phyloP scores from a whole-genome alignment of 2,329 filamentous ascomycete species.

The Exophiala aquamarina region DNA sequence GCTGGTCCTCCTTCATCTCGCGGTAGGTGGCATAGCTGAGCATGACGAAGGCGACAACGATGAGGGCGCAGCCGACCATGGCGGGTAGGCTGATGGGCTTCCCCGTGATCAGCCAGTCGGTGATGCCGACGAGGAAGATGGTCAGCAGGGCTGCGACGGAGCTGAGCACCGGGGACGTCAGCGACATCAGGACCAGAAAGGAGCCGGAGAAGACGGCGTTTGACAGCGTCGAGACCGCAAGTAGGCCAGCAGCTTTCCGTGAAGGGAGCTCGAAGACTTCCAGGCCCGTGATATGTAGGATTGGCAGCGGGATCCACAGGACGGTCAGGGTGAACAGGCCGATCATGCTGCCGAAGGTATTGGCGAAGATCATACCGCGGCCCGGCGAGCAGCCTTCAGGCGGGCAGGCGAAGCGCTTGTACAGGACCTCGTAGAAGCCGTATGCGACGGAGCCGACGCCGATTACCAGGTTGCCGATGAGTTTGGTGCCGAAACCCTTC shows the following conservation, averaged over 20 bases:
- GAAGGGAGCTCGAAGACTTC: conserved; percentile 81
- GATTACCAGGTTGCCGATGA: conserved; percentile 87
- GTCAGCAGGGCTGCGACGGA: conserved; percentile 91
- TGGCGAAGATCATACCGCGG: conserved; percentile 96
- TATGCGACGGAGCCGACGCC: conserved; percentile 89
- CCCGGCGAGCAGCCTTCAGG: conserved; percentile 80
- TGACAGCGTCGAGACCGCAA: conserved; percentile 75
- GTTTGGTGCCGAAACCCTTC: conserved; percentile 52
- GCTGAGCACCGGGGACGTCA: conserved; percentile 88
- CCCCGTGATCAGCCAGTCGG: conserved; percentile 84
- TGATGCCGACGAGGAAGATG: conserved; percentile 92
- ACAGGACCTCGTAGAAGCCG: conserved; percentile 94
- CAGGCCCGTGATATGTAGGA: conserved; percentile 74
- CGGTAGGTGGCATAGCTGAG: conserved; percentile 88
- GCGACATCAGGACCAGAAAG: conserved; percentile 87
- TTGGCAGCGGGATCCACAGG: conserved; percentile 86
- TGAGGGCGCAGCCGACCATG: conserved; percentile 78
- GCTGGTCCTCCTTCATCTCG: conserved; percentile 84
- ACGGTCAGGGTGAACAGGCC: conserved; percentile 82
- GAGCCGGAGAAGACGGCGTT: conserved; percentile 92
- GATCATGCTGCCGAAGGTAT: conserved; percentile 84
- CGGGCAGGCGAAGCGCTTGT: conserved; percentile 90
- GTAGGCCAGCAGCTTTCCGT: conserved; percentile 75
- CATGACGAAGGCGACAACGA: conserved; percentile 83
- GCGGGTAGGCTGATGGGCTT: conserved; percentile 72